phyloP scores from a whole-genome alignment of 1,139 yeast species.

The Candida sojae region DNA sequence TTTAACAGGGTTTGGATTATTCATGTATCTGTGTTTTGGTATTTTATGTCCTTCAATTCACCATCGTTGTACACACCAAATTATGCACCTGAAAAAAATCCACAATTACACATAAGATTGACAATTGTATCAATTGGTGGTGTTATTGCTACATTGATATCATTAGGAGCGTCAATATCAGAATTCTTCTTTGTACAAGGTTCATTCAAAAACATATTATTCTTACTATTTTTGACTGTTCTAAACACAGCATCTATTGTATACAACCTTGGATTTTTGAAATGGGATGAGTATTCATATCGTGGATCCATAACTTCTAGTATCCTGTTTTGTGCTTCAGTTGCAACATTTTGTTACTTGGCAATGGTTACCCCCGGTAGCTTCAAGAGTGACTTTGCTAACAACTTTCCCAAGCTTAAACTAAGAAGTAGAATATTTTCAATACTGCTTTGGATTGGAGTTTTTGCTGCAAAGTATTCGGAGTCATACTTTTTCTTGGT shows the following conservation, averaged over 20 bases:
- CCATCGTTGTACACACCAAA: conserved; percentile 72
- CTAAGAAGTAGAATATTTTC: conserved; percentile 59
- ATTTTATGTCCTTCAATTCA: conserved; percentile 74
- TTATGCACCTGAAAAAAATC: conserved; percentile 38
- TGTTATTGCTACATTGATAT: conserved; percentile 61
- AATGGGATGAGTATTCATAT: conserved; percentile 50
- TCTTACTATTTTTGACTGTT: conserved; percentile 43
- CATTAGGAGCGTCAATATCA: conserved; percentile 60
- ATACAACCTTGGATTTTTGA: conserved; percentile 57
- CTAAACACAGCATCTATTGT: conserved; percentile 64
- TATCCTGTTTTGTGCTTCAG: conserved; percentile 60
- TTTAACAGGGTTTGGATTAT: conserved; percentile 85
- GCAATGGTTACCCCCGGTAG: conserved; percentile 47
- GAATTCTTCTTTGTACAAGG: conserved; percentile 72
- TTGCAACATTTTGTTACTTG: conserved; percentile 61
- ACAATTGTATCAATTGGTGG: conserved; percentile 66
- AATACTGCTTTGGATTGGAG: conserved; percentile 63
- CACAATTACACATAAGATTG: conserved; percentile 14
- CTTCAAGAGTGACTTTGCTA: conserved; percentile 32
- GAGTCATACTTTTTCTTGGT: conserved; percentile 85
- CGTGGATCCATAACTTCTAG: conserved; percentile 55
- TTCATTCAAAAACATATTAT: conserved; percentile 61
- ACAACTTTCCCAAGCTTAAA: conserved; percentile 51
- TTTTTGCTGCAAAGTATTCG: conserved; percentile 68
- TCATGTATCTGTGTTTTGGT: conserved; percentile 79